Percentiles rank a stretch among this genome's conserved stretches.
These are phyloP conservation scores for Hyphopichia khmerensis DNA, from an alignment of 1,139 yeast species.

Conservation along the genomic window DNA sequence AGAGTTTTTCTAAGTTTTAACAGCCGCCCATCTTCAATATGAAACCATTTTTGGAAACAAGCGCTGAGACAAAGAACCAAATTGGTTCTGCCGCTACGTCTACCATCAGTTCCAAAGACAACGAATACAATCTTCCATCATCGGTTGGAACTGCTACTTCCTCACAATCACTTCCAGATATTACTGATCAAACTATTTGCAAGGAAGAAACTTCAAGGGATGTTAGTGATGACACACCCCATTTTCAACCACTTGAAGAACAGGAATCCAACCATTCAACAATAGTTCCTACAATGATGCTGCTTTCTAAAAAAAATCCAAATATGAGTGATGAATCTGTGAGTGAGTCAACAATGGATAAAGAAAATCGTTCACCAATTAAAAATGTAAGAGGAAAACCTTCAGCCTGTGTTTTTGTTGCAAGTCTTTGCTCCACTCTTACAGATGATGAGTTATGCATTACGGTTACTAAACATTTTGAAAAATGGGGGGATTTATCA, in stretches of 20 bases:
- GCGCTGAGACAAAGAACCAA: too few species aligned
- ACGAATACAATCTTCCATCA: background rate
- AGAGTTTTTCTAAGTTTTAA: background rate
- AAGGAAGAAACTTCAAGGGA: background rate
- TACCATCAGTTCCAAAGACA: background rate
- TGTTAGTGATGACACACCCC: background rate
- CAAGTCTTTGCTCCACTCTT: conserved; percentile 63
- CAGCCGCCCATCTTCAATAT: background rate
- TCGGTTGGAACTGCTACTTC: background rate
- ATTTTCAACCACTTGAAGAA: background rate
- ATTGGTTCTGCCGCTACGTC: too few species aligned
- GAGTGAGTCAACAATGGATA: background rate
- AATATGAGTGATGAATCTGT: background rate
- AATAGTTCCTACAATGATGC: background rate
- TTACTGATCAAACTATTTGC: background rate
- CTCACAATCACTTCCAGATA: background rate
- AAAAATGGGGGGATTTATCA: conserved; percentile 65
- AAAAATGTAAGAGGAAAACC: conserved; percentile 46
- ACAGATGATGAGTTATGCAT: conserved; percentile 69
- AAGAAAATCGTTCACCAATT: background rate
- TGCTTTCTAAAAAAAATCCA: background rate
- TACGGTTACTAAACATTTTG: conserved; percentile 65
- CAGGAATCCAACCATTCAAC: background rate
- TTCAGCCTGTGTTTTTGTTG: conserved; percentile 87
- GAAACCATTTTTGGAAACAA: background rate